Evolutionary conservation across 495 filamentous ascomycete genomes (phyloP).

Genomic region (Xylaria nigripes): DNA sequence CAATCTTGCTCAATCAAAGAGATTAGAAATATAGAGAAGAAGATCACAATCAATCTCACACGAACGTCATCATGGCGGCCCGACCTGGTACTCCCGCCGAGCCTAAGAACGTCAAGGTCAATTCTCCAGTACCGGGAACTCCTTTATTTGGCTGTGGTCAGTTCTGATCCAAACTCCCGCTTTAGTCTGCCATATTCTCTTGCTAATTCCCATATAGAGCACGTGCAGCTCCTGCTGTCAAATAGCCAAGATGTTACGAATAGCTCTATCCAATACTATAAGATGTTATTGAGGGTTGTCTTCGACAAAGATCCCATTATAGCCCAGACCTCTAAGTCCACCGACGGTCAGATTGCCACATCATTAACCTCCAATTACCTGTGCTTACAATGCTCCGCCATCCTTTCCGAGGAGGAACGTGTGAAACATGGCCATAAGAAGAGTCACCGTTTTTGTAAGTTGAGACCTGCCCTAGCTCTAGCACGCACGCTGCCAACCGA

Average conservation of each 20-base stretch:
- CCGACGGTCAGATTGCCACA: slow-evolving; percentile 36
- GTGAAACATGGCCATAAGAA: slow-evolving; percentile 50
- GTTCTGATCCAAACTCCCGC: slow-evolving; percentile 7
- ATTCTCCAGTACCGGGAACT: slow-evolving; percentile 40
- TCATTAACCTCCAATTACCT: slow-evolving; percentile 55
- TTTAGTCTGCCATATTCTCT: neutral
- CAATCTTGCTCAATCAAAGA: neutral
- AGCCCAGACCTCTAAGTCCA: slow-evolving; percentile 41
- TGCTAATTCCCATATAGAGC: slow-evolving; percentile 36
- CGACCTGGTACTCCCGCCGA: slow-evolving; percentile 45
- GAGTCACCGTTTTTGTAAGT: slow-evolving; percentile 58
- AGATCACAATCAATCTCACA: neutral
- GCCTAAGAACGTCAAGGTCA: slow-evolving; percentile 45
- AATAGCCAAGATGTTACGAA: slow-evolving; percentile 42
- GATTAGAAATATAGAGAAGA: neutral
- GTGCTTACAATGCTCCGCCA: slow-evolving; percentile 60
- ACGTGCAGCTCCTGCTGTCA: slow-evolving; percentile 44
- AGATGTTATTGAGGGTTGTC: slow-evolving; percentile 42
- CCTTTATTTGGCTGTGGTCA: slow-evolving; percentile 49
- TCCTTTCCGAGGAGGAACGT: slow-evolving; percentile 48
- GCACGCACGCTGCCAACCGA: neutral
- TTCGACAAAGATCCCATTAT: slow-evolving; percentile 42
- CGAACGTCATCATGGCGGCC: slow-evolving; percentile 28
- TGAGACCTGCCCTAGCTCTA: slow-evolving; percentile 8
- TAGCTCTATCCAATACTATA: slow-evolving; percentile 46